Base-by-base conservation (phyloP, 73 alveolate species). In the Urostyla sp. region DNA sequence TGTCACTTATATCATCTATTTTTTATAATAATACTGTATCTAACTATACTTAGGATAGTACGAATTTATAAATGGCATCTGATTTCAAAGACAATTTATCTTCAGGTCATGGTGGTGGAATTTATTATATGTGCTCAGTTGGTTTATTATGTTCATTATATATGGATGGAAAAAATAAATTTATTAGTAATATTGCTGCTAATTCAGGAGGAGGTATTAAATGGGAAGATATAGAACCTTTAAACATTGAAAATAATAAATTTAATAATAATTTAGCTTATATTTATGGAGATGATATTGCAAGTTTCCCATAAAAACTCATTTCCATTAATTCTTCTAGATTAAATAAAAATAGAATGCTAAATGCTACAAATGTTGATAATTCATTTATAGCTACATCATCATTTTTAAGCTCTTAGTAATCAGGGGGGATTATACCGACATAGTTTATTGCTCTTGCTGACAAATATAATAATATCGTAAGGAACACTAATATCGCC, bases 181-280 rank as follows among this genome's bases (percentile, higher is more conserved):
- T 63, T 11, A 15, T 5, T 43, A 38, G 37, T 16, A 73, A 72
- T 56, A 13, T 0, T 30, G 91, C 87, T 0, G 4, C 11, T n/a
- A 34, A 8, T 31, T 27, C 84, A n/a, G 90, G 90, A 49, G 90
- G 90, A 3, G 90, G 67, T 8, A 55, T 74, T 28, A 50, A 43
- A 15, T 73, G 91, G 86, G 10, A 27, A 18, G 83, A 53, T 56
- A 37, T 50, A 8, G 87, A 75, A 44, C 87, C 87, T 1, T 2
- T 63, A 38, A 43, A 7, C 40, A 15, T 1, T 16, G 10, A 35
- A 8, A 57, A 49, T 72, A 4, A 6, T 13, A 37, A 10, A 37
- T 63, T n/a, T 26, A 67, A 27, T 8, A 37, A 31, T 36, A 74
- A 58, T 38, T 21, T 11, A 27, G 91, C 51, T 5, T 35, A 6